Base-by-base conservation (phyloP, 805 yeast genomes). In the Candida germanica region DNA sequence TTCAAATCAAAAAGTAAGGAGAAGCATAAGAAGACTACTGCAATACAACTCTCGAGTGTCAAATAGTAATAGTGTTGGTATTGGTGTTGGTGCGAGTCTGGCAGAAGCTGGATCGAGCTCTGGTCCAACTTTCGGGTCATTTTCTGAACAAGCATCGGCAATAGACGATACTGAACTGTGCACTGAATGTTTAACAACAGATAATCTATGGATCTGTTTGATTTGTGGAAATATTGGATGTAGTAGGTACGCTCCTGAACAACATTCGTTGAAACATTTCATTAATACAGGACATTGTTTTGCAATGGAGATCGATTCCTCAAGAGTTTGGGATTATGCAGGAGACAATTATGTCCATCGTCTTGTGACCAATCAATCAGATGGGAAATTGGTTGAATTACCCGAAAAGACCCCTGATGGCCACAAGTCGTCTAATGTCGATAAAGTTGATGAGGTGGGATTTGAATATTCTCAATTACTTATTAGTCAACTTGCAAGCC, bases 221-320 rank as follows among this genome's bases (percentile, higher is more conserved):
- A 75, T 89, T 2, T 88, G 97, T 61, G 96, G 97, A 0, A 80
- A 84, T 52, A 68, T 87, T n/a, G 96, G 96, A 0, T 88, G 97
- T 61, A 91, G 94, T 26, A 61, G 97, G 42, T 88, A 88, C 56
- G 65, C 70, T 1, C 85, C 87, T 34, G 75, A 75, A 21, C 88
- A 83, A 33, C 97, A 88, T 63, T 94, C 96, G 0, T 77, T 87
- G 34, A 77, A 81, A 42, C 97, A 88, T 58, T 89, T 76, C 55
- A 76, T 80, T 12, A 66, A 68, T 7, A 82, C 95, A 0, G 80
- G 83, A 5, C 97, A 88, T 57, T 85, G 95, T 49, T 88, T 86
- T 62, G 84, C 96, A 0, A 87, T 88, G 95, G 96, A 88, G 51
- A 66, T 86, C 30, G 60, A 69, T 8, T 77, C 94, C 0, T 93